Evolutionary conservation across 1,284 basidiomycete genomes (phyloP).

Genomic region (Microbotryum saponariae): DNA sequence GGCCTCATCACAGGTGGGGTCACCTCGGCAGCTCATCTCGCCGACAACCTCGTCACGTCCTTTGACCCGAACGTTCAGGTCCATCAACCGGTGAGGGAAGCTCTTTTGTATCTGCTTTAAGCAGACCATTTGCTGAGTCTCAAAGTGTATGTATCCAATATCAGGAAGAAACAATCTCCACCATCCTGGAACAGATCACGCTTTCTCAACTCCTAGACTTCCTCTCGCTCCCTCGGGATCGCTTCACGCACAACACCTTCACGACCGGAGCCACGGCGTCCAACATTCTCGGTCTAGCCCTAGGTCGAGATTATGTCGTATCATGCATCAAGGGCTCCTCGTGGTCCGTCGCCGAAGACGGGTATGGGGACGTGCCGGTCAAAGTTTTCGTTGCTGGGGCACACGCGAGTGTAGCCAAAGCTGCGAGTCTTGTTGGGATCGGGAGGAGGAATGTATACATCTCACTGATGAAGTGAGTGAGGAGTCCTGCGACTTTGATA

Average conservation of each 20-base stretch:
- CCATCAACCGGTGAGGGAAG: constrained; percentile 38
- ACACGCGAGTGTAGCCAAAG: constrained; percentile 48
- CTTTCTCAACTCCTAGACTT: constrained; percentile 46
- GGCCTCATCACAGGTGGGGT: constrained; percentile 43
- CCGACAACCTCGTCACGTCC: constrained; percentile 40
- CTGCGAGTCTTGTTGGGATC: constrained; percentile 46
- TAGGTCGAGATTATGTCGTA: constrained; percentile 34
- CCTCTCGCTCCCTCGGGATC: constrained; percentile 39
- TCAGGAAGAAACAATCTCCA: constrained; percentile 41
- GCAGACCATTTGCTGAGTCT: neutral
- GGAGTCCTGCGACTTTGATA: constrained; percentile 42
- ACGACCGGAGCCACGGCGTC: constrained; percentile 49
- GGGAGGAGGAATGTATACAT: constrained; percentile 44
- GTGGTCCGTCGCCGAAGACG: constrained; percentile 45
- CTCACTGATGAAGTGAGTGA: constrained; percentile 27
- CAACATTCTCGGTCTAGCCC: constrained; percentile 47
- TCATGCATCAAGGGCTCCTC: constrained; percentile 28
- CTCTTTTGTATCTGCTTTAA: neutral
- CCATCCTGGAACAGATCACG: constrained; percentile 44
- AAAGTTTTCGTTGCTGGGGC: constrained; percentile 45
- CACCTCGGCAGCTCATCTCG: constrained; percentile 43
- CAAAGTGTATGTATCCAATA: neutral
- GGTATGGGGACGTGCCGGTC: constrained; percentile 41
- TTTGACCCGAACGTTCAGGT: constrained; percentile 46
- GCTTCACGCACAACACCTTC: constrained; percentile 44